Base-by-base conservation (phyloP, 108 stramenopile species). In the Pseudonitzschia pungens region DNA sequence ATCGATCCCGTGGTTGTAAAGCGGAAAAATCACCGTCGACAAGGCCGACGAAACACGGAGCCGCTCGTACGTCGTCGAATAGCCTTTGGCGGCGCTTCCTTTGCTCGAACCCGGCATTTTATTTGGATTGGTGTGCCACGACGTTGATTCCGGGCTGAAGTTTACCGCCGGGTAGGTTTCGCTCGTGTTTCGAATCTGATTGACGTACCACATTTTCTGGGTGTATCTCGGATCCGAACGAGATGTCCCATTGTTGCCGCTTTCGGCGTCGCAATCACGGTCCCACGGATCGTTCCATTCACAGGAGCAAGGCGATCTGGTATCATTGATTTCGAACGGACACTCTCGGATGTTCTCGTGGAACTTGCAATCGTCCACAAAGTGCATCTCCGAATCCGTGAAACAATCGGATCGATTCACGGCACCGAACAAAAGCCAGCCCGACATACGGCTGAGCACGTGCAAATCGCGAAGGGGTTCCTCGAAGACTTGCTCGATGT, bases 351-450 rank as follows among this genome's bases (percentile, higher is more conserved):
- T 64, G 1, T 24, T 26, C 12, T 58, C n/a, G 21, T 55, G 72
- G 27, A 9, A 56, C 63, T 88, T 88, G 73, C 87, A 88, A 53
- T 84, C 81, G 66, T 88, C 87, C 10, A 74, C 67, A 29, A 70
- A 70, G 28, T 22, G 57, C 26, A 56, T 43, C 26, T 68, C 62
- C 50, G 77, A 22, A 28, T 85, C 83, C n/a, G 80, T 68, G 60
- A 80, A 77, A 6, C 66, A 43, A 58, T 78, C 72, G 21, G 81
- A 74, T 10, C 77, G 68, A 36, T 72, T 40, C 12, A 88, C 51
- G 14, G 63, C 87, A 40, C 60, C 87, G 48, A 88, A 82, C 24
- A 83, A 65, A 6, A 88, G 76, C 87, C 84, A 88, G 4, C 68
- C 73, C 36, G 83, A 69, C 45, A 82, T 48, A 45, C 87, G 72